Percentiles rank a stretch among this genome's conserved stretches.
These are phyloP conservation scores for Chionographis japonica DNA, from an alignment of 106 monocot genomes.

Conservation along the genomic window DNA sequence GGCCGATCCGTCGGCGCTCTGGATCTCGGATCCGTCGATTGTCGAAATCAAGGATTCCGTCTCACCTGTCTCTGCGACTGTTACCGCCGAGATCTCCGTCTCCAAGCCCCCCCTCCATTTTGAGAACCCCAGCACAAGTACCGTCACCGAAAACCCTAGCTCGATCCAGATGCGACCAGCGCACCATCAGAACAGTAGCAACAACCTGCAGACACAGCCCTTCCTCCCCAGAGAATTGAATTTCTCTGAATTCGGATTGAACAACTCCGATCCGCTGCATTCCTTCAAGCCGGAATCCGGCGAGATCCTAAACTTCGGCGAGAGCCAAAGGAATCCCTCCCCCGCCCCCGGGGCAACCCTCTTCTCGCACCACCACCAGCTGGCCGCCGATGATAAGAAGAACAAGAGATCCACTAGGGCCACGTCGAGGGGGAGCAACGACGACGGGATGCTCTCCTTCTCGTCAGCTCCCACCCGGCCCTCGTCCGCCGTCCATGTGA, in stretches of 20 bases:
- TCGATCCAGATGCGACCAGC: slow-evolving; percentile 25
- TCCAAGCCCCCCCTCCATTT: slow-evolving; percentile 34
- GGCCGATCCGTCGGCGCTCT: slow-evolving; percentile 44
- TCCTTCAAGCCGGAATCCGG: slow-evolving; percentile 55
- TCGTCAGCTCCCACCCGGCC: slow-evolving; percentile 35
- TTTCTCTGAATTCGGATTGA: slow-evolving; percentile 44
- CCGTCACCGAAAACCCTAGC: slow-evolving; percentile 45
- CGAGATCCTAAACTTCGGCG: slow-evolving; percentile 56
- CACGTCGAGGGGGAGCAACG: slow-evolving; percentile 40
- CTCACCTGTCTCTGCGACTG: neutral
- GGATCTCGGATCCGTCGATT: slow-evolving; percentile 65
- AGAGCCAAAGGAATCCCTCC: slow-evolving; percentile 29
- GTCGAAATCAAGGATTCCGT: slow-evolving; percentile 53
- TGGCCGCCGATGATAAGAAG: slow-evolving; percentile 18
- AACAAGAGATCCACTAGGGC: slow-evolving; percentile 40
- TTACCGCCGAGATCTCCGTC: slow-evolving; percentile 29
- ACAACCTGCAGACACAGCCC: slow-evolving; percentile 6
- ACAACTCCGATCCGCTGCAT: slow-evolving; percentile 12
- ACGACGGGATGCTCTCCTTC: slow-evolving; percentile 83
- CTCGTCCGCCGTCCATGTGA: slow-evolving; percentile 5
- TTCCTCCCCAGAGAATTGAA: slow-evolving; percentile 40
- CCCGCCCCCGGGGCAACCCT: slow-evolving; percentile 11
- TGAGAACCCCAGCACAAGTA: slow-evolving; percentile 38
- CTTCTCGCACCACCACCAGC: slow-evolving; percentile 29
- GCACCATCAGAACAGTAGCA: slow-evolving; percentile 2